Percentiles rank a stretch among this genome's conserved stretches.
Evolutionary conservation across 2,329 filamentous ascomycete species (phyloP).

Genomic region (Clonostachys byssicola): DNA sequence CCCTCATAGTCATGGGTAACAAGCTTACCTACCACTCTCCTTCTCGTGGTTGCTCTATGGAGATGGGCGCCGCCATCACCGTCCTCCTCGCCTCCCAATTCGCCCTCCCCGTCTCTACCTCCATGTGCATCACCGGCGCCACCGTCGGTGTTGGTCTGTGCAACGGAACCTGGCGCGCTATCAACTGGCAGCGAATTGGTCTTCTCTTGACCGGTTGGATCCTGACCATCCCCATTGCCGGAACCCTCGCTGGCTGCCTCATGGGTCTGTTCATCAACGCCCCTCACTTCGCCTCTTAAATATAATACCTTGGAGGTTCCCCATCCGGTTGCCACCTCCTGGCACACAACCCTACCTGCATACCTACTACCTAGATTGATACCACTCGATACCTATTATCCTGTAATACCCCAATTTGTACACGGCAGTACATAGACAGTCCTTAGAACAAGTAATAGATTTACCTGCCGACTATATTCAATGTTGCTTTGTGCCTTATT

Average conservation of each 20-base stretch:
- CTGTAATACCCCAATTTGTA: no score
- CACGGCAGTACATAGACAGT: no score
- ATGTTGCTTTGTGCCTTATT: no score
- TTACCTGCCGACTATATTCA: no score
- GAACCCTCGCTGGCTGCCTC: conserved; percentile 14
- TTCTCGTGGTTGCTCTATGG: conserved; percentile 27
- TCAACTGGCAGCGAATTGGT: conserved; percentile 17
- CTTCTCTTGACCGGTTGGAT: conserved; percentile 17
- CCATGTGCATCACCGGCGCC: conserved; percentile 16
- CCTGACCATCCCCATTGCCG: conserved; percentile 18
- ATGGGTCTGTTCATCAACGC: conserved; percentile 17
- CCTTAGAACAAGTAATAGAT: no score
- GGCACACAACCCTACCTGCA: no score
- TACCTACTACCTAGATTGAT: no score
- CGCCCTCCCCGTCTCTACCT: conserved; percentile 12
- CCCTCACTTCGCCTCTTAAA: conserved; percentile 4
- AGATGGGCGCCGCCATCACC: conserved; percentile 30
- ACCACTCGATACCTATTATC: no score
- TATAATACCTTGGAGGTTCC: no score
- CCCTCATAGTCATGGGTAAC: conserved; percentile 23
- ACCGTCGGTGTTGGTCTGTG: conserved; percentile 15
- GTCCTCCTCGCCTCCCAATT: conserved; percentile 5
- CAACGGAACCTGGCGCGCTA: conserved; percentile 11
- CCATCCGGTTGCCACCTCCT: no score
- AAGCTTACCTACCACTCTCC: conserved; percentile 31